These are phyloP conservation scores for Sporothrix phasma DNA, from an alignment of 2,329 filamentous ascomycete genomes.

Conservation along the genomic window DNA sequence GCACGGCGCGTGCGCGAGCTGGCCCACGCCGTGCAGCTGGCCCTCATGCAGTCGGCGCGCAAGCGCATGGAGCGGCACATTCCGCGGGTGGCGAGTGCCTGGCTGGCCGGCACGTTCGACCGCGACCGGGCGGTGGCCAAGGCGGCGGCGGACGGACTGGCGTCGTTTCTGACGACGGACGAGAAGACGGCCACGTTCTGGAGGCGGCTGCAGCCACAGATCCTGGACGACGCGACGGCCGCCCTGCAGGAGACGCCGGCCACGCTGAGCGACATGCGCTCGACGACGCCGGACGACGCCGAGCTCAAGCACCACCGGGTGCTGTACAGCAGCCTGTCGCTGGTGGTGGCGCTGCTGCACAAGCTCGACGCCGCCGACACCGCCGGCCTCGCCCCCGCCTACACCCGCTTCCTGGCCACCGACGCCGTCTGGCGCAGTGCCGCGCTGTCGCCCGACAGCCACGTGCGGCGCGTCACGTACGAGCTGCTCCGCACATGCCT, in stretches of 20 bases:
- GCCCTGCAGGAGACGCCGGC: constrained; percentile 70
- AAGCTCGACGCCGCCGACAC: constrained; percentile 42
- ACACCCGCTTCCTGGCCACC: constrained; percentile 57
- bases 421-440: constrained; percentile 54
- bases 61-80: constrained; percentile 78
- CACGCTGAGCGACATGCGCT: constrained; percentile 82
- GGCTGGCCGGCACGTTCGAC: constrained; percentile 85
- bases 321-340: constrained; percentile 42
- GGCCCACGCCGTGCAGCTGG: constrained; percentile 62
- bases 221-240: constrained; percentile 72
- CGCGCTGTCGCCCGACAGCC: constrained; percentile 51
- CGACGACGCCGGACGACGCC: constrained; percentile 73
- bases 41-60: constrained; percentile 52
- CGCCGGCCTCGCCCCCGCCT: constrained; percentile 48
- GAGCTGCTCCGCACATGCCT: constrained; percentile 42
- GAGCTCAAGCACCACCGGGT: constrained; percentile 79
- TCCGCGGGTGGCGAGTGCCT: constrained; percentile 70
- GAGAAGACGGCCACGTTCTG: constrained; percentile 72
- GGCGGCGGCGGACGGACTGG: constrained; percentile 68
- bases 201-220: constrained; percentile 68
- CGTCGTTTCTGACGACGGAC: constrained; percentile 63
- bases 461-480: constrained; percentile 41
- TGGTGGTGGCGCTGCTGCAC: constrained; percentile 44
- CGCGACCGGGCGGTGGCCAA: constrained; percentile 66
- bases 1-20: constrained; percentile 80